Base-by-base conservation (phyloP, 2,329 filamentous ascomycete genomes). In the Colletotrichum magnum region DNA sequence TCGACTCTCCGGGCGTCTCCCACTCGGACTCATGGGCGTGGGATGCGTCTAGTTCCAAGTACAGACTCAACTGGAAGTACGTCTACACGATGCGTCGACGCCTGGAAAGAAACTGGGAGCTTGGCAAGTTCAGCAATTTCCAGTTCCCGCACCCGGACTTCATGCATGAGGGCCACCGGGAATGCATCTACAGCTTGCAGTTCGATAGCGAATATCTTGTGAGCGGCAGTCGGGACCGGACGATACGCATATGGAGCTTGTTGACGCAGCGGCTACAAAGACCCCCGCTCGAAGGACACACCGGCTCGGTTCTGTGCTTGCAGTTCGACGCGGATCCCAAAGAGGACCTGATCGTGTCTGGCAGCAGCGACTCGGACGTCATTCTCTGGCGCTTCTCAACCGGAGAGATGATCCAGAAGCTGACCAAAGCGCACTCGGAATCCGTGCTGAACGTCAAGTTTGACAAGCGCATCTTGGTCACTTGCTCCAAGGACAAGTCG, bases 141-240 rank as follows among this genome's bases (percentile, higher is more conserved):
- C 94, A 97, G 77, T 87, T 99, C 1, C 96, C 96, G 0, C 94
- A 97, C 75, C 94, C 94, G 0, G 86, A 89, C 45, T 87, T 94
- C 75, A 90, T 90, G 1, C 87, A 93, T 39, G 95, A 98, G 78
- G 94, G 93, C 1, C 96, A 99, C 77, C 87, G 86, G 21, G 95
- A 98, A 77, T 98, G 95, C 78, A 94, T 99, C 13, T 99, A 99
- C 80, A 95, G 94, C 2, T 90, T 99, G 61, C 95, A 99, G 78
- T 97, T 95, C 76, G 92, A 92, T 62, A 87, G 92, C 1, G 91
- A 94, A 72, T 96, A 92, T 78, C 87, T 99, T 10, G 95, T 98
- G 58, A 98, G 95, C 77, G 96, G 96, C 16, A 98, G 95, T 76
- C 89, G 96, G 61, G 96, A 99, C 77, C 91, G 89, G 73, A 94